Base-by-base conservation (phyloP, 129 eudicot species). In the Flaveria trinervia region DNA sequence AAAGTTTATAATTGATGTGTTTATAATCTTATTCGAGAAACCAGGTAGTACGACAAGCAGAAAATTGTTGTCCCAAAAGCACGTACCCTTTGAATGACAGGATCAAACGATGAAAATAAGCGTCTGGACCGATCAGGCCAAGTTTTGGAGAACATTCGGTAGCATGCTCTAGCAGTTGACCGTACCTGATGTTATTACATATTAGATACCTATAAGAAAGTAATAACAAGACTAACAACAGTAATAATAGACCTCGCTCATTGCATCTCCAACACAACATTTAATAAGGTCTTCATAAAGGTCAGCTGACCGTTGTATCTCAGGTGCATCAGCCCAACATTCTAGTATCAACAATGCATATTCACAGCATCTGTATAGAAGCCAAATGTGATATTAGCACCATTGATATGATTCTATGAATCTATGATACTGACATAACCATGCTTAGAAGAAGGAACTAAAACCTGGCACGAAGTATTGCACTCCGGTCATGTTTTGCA, bases 51-150 rank as follows among this genome's bases (percentile, higher is more conserved):
- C 28, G 44, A 62, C 20, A 64, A 30, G 46, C 69, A 16, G 43
- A 64, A 30, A 13, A 30, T 30, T 64, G 69, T 64, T 25, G 5
- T 44, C 69, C 30, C 69, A 0, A 16, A 74, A 74, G 48, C 9
- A 52, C 67, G 10, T 84, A 94, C 99, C 88, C 99, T 89, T 86
- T 94, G 99, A 77, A 91, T 92, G 68, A 87, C 99, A 80, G 99
- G 93, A 77, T 94, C 99, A 30, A 94, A 94, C 66, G 81, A 83
- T 65, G 85, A 80, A 84, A 89, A 94, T 81, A 94, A 82, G 64
- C 97, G 88, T 13, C 99, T 82, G 9, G 99, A 86, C 50, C 97
- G 99, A 70, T 91, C 97, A 30, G 99, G 97, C 99, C 99, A 94
- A 15, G 99, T 94, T 85, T 85, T 94, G 9, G 96, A 86, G 78